Percentiles rank a stretch among this genome's conserved stretches.
Conservation (phyloP, 1,284 basidiomycete genomes). For the Ceratobasidium theobromae region DNA sequence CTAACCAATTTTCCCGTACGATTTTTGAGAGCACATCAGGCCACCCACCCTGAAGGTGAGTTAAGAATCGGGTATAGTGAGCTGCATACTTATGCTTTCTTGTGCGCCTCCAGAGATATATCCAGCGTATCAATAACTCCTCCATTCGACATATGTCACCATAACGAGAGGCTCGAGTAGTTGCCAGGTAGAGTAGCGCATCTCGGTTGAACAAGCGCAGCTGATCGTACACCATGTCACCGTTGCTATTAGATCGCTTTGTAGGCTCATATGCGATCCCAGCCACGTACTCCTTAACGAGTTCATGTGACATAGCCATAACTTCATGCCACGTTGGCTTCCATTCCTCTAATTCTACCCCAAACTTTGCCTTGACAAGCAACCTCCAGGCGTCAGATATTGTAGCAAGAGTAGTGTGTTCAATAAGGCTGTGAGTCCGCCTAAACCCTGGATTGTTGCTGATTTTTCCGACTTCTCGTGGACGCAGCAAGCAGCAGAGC, state of each 20-base stretch:
- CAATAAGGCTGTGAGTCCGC: slow-evolving; percentile 45
- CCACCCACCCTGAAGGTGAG: background rate
- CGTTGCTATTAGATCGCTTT: background rate
- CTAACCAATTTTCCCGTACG: slow-evolving; percentile 39
- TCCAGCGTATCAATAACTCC: slow-evolving; percentile 41
- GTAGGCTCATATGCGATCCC: background rate
- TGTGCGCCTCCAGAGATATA: slow-evolving; percentile 40
- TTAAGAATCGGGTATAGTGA: slow-evolving; percentile 36
- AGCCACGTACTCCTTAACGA: slow-evolving; percentile 38
- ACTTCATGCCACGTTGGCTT: slow-evolving; percentile 39
- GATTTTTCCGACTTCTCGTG: slow-evolving; percentile 43
- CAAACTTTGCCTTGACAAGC: slow-evolving; percentile 24
- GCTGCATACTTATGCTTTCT: slow-evolving; percentile 46
- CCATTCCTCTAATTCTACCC: slow-evolving; percentile 38
- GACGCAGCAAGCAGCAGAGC: slow-evolving; percentile 38
- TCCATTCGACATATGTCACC: slow-evolving; percentile 47
- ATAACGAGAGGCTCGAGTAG: slow-evolving; percentile 42
- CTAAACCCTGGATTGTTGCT: slow-evolving; percentile 43
- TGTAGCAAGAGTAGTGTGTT: slow-evolving; percentile 39
- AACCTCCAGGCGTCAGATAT: slow-evolving; percentile 40
- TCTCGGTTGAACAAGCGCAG: slow-evolving; percentile 40
- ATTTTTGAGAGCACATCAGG: slow-evolving; percentile 28
- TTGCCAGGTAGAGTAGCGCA: slow-evolving; percentile 44
- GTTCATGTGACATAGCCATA: slow-evolving; percentile 33
- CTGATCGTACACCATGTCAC: slow-evolving; percentile 44